A percentile compares a stretch with the other conserved stretches of the same genome.
Evolutionary conservation across 2,329 filamentous ascomycete genomes (phyloP).

Genomic region (Xylaria sp.): DNA sequence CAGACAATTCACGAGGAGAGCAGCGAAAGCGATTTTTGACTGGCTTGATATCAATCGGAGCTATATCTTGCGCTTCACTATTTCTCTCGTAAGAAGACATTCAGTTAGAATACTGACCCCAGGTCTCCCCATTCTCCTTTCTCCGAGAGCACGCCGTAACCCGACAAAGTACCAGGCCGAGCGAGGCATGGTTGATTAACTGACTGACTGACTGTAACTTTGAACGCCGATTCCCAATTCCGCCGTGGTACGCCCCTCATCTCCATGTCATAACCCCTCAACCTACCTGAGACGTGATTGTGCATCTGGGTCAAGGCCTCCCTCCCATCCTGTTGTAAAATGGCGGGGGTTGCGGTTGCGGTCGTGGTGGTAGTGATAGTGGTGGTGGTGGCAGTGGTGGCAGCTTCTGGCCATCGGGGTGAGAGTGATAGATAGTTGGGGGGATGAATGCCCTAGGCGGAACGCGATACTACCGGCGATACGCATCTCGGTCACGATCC

Average conservation of each 20-base stretch:
- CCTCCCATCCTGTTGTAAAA: conserved; percentile 5
- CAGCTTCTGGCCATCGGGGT: background rate
- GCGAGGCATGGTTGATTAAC: conserved; percentile 14
- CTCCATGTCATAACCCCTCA: conserved; percentile 5
- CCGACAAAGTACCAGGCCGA: conserved; percentile 8
- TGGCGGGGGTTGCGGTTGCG: background rate
- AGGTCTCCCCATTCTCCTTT: background rate
- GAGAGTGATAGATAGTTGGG: background rate
- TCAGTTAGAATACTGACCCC: conserved; percentile 1
- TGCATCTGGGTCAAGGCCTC: conserved; percentile 21
- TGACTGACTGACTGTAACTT: conserved; percentile 12
- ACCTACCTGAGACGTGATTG: conserved; percentile 14
- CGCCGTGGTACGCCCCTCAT: conserved; percentile 19
- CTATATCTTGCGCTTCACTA: conserved; percentile 1
- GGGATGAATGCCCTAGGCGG: conserved; percentile 12
- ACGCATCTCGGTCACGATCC: conserved; percentile 54
- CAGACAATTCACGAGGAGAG: conserved; percentile 80
- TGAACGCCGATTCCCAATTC: conserved; percentile 26
- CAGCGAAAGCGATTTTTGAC: conserved; percentile 62
- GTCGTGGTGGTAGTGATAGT: background rate
- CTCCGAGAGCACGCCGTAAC: conserved; percentile 1
- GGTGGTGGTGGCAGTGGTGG: background rate
- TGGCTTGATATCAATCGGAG: conserved; percentile 23
- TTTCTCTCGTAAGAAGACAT: conserved; percentile 1
- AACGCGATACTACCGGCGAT: conserved; percentile 58